Evolutionary conservation across 352 stramenopile genomes (phyloP), one percentile per base, ranked within the genome.

Genomic region (Phytophthora boehmeriae): DNA sequence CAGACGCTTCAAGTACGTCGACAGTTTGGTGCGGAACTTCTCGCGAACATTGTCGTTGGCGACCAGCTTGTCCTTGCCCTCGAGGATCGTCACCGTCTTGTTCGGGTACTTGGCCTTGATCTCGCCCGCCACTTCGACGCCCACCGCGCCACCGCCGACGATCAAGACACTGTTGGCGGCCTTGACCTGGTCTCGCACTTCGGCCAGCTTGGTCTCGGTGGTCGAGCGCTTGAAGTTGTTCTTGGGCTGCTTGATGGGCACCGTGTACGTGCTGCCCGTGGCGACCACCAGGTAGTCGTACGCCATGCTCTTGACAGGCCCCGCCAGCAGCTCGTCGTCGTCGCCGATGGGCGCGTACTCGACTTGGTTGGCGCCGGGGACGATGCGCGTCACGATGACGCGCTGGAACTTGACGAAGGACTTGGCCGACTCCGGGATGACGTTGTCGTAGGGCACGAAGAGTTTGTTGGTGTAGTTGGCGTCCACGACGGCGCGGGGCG

Each of bases 261-360:
- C 63, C 4, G 77, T 66, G 75, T 89, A 88, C 46, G 66, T 85
- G 63, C 70, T 84, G 11, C 76, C 76, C 0, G 79, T 90, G 17
- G 81, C 81, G 25, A 90, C 46, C 27, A 90, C 67, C 6, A 89
- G 59, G 49, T 83, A 89, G 73, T 88, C 78, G 46, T 80, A 90
- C 5, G 30, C n/a, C 17, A 89, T 36, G 30, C 49, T 71, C 48
- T 78, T 72, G 41, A 67, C 58, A 41, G 60, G 50, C 3, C 48
- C 58, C 4, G 56, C 47, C 44, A 71, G 45, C 50, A 73, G 56
- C 23, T 78, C 49, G 30, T 66, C 64, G 51, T 75, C 59, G 10
- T 74, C 67, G 28, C 42, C 65, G 36, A 87, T 66, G 19, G 58
- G 27, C 25, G 52, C 55, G 50, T 83, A 77, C 49, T 63, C 39